Percentiles rank a stretch among this genome's conserved stretches.
phyloP scores from a whole-genome alignment of 1,284 basidiomycete species.

The Cryptococcus wingfieldii region DNA sequence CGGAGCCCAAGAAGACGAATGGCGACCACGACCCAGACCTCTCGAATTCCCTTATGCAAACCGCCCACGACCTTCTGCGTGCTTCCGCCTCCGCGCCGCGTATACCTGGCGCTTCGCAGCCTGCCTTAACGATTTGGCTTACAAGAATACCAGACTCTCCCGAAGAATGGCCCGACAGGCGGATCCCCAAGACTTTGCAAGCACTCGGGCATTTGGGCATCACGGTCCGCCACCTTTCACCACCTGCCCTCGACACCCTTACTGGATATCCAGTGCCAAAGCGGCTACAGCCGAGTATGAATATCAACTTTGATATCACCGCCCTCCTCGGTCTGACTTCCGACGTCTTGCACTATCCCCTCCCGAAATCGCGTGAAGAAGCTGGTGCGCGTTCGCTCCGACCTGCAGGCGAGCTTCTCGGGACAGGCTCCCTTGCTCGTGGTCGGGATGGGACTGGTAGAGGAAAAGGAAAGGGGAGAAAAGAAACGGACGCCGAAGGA shows the following conservation, averaged over 20 bases:
- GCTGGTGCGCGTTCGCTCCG: conserved; percentile 62
- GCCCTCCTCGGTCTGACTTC: conserved; percentile 75
- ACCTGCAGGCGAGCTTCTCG: conserved; percentile 18
- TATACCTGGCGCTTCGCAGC: conserved; percentile 24
- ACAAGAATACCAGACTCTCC: conserved; percentile 55
- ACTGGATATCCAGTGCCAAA: not conserved
- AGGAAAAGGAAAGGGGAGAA: conserved; percentile 55
- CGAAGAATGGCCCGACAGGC: conserved; percentile 49
- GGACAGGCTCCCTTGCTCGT: not conserved
- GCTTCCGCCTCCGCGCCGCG: conserved; percentile 21
- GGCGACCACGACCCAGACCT: not conserved
- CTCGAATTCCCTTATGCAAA: conserved; percentile 54
- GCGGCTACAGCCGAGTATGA: conserved; percentile 53
- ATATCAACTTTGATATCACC: conserved; percentile 74
- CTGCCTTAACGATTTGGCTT: conserved; percentile 59
- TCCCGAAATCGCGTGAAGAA: conserved; percentile 56
- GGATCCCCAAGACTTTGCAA: conserved; percentile 61
- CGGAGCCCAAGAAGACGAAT: conserved; percentile 29
- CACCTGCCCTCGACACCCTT: not conserved
- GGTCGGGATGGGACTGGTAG: conserved; percentile 17
- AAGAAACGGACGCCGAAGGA: conserved; percentile 6
- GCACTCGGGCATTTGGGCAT: conserved; percentile 60
- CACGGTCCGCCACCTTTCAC: conserved; percentile 54
- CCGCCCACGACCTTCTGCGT: conserved; percentile 50
- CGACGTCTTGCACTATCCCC: conserved; percentile 68